Evolutionary conservation across 2,329 filamentous ascomycete species (phyloP).

Genomic region (Calonectria pteridis): DNA sequence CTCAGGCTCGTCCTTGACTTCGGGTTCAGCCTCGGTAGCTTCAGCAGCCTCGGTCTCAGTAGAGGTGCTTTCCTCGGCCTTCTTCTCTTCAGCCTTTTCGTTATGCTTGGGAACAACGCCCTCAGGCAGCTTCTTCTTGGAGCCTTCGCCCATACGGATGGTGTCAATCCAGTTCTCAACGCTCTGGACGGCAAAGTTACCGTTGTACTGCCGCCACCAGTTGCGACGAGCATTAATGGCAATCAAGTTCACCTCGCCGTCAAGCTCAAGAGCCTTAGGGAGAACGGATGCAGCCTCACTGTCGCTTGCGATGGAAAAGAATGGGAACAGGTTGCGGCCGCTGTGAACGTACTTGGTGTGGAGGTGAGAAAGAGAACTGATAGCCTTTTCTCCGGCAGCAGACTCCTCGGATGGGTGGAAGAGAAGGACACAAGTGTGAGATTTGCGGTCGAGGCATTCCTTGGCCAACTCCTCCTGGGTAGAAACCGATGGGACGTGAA

Average conservation of each 20-base stretch:
- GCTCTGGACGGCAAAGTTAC: conserved; percentile 68
- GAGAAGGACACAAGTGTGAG: conserved; percentile 85
- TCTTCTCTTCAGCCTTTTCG: conserved; percentile 40
- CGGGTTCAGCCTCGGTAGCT: conserved; percentile 27
- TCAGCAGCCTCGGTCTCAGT: conserved; percentile 46
- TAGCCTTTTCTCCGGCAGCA: conserved; percentile 66
- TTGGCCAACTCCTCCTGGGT: conserved; percentile 74
- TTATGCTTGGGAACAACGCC: conserved; percentile 62
- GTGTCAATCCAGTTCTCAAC: conserved; percentile 90
- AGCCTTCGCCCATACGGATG: conserved; percentile 89
- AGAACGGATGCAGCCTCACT: conserved; percentile 58
- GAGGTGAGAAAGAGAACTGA: conserved; percentile 77
- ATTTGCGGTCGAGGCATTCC: conserved; percentile 80
- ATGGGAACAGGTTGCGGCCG: conserved; percentile 81
- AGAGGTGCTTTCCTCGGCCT: conserved; percentile 27
- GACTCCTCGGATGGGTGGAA: conserved; percentile 70
- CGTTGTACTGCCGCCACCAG: conserved; percentile 86
- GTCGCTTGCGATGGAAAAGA: conserved; percentile 78
- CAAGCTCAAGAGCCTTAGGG: conserved; percentile 67
- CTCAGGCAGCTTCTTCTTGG: conserved; percentile 80
- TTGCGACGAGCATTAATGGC: conserved; percentile 86
- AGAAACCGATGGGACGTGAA: conserved; percentile 75
- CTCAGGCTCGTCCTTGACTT: no score
- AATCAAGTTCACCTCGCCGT: conserved; percentile 75
- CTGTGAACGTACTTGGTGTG: conserved; percentile 79